A percentile compares a stretch with the other conserved stretches of the same genome.
These are phyloP conservation scores for Rutstroemia sp. DNA, from an alignment of 2,329 filamentous ascomycete genomes.

Conservation along the genomic window DNA sequence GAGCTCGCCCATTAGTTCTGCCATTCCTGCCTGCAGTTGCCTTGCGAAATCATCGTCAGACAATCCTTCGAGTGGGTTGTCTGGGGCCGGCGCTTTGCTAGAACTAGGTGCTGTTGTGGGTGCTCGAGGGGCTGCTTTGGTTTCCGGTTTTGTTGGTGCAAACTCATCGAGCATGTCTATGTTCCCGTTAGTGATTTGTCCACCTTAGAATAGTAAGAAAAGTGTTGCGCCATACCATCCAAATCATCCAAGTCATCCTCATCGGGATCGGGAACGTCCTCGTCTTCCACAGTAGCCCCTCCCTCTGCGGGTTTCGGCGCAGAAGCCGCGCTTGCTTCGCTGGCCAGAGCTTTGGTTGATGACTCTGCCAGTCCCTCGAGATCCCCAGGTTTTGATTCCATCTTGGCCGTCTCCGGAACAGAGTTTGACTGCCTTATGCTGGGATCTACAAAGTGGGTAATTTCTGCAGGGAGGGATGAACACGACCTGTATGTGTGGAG, in stretches of 20 bases:
- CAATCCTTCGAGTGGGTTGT: slow-evolving; percentile 34
- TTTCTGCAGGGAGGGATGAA: slow-evolving; percentile 1
- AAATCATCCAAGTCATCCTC: slow-evolving; percentile 89
- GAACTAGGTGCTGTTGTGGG: slow-evolving; percentile 25
- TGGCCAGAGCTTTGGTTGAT: slow-evolving; percentile 12
- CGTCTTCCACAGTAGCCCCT: slow-evolving; percentile 22
- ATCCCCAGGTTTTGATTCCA: slow-evolving; percentile 22
- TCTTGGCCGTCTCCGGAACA: slow-evolving; percentile 6
- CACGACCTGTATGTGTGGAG: slow-evolving; percentile 1
- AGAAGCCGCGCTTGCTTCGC: slow-evolving; percentile 11
- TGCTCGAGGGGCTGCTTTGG: slow-evolving; percentile 29
- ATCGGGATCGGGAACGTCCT: slow-evolving; percentile 76
- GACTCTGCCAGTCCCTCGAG: slow-evolving; percentile 14
- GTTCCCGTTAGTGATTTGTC: background rate
- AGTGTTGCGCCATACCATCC: slow-evolving; percentile 53
- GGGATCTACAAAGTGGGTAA: slow-evolving; percentile 5
- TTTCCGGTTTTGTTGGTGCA: slow-evolving; percentile 53
- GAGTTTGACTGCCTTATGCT: slow-evolving; percentile 1
- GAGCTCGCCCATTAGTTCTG: slow-evolving; percentile 66
- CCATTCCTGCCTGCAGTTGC: slow-evolving; percentile 87
- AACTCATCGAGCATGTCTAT: slow-evolving; percentile 92
- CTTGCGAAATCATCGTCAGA: slow-evolving; percentile 75
- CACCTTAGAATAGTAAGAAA: background rate
- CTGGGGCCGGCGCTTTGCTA: slow-evolving; percentile 16
- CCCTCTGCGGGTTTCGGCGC: slow-evolving; percentile 5